Evolutionary conservation across 2,329 filamentous ascomycete species (phyloP), one percentile per base, ranked within the genome.

Genomic region (Fusarium irregulare): DNA sequence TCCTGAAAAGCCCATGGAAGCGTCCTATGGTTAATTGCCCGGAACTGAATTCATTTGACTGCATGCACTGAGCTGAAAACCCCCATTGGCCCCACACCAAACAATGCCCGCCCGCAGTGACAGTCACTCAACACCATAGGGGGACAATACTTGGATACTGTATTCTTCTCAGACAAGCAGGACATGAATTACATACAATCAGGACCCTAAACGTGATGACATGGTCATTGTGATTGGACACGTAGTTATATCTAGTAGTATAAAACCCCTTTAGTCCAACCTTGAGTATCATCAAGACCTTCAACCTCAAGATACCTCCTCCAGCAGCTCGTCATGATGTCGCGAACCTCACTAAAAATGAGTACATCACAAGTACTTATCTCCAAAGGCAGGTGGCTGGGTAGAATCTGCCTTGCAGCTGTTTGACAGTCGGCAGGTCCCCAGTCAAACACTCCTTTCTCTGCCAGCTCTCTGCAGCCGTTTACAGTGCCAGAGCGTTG

Each of bases 301-400:
- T 28, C n/a, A 47, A 44, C 27, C 32, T 60, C 49, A 32, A 25
- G 30, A 71, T 68, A 57, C 41, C 37, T 21, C n/a, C 21, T 45
- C 37, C 46, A 25, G 18, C 40, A 16, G 28, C 44, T 40, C 34
- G 34, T 14, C 13, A 46, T 18, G 9, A 23, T 44, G 37, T 37
- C 49, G 21, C 23, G n/a, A 12, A 11, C n/a, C 25, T 37, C 30
- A 49, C 6, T 4, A 10, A 10, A 25, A 28, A 20, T 4, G 18
- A 5, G 1, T 9, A 12, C 12, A 2, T 12, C 5, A 10, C 7
- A 20, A 21, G 18, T 47, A 51, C 12, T 47, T 12, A 62, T 56
- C 32, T 63, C 42, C 3, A 20, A 9, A 16, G 25, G 6, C 10
- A 40, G 12, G 62, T n/a, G 34, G 41, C 23, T 16, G 14, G 34